Evolutionary conservation across 2,329 filamentous ascomycete genomes (phyloP).

Genomic region (Taxawa tesnikishii): DNA sequence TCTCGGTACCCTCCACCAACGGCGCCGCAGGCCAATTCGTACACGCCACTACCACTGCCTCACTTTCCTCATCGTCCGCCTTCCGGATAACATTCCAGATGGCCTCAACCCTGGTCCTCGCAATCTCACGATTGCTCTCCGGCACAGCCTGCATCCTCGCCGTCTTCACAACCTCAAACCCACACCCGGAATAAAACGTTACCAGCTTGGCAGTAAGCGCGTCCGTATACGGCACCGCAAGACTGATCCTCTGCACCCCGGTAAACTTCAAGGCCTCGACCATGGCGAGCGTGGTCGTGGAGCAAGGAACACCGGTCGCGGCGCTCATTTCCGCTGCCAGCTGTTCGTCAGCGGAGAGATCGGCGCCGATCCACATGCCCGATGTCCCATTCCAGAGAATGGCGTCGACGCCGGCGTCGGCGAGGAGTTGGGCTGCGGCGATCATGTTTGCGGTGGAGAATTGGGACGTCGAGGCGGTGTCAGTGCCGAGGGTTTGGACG

Average conservation of each 20-base stretch:
- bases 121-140: constrained; percentile 11
- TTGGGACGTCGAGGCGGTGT: constrained; percentile 18
- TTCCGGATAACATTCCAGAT: constrained; percentile 17
- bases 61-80: constrained; percentile 14
- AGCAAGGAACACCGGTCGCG: constrained; percentile 10
- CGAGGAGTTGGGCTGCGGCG: constrained; percentile 17
- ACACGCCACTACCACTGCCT: constrained; percentile 20
- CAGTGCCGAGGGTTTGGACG: constrained; percentile 27
- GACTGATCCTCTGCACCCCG: constrained; percentile 7
- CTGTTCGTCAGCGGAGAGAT: constrained; percentile 6
- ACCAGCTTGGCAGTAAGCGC: constrained; percentile 9
- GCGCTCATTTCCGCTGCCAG: constrained; percentile 9
- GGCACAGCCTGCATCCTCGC: constrained; percentile 8
- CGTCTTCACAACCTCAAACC: constrained; percentile 7
- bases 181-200: constrained; percentile 9
- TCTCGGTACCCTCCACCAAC: constrained; percentile 18
- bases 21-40: constrained; percentile 21
- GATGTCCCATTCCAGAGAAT: constrained; percentile 21
- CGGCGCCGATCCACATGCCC: constrained; percentile 18
- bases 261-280: constrained; percentile 10
- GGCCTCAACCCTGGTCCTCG: constrained; percentile 5
- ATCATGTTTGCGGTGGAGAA: constrained; percentile 18
- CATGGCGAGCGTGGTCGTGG: constrained; percentile 13
- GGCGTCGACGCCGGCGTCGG: constrained; percentile 16
- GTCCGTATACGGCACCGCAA: constrained; percentile 12